phyloP scores from a whole-genome alignment of 345 rosid species.

The Hypericum perforatum region DNA sequence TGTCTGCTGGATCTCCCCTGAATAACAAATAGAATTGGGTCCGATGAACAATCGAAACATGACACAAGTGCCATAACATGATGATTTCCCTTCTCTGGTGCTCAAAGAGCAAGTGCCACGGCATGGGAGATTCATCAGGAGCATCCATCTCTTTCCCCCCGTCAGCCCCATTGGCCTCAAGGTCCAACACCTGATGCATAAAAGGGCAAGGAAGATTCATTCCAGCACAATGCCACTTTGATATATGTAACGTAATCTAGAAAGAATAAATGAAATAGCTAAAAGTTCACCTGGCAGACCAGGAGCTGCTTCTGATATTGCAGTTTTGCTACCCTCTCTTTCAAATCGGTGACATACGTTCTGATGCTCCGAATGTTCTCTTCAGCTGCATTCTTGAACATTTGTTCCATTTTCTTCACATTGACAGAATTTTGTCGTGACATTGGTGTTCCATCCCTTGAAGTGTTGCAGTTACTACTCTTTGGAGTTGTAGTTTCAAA shows the following conservation, averaged over 20 bases:
- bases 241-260: no score
- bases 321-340: constrained; percentile 92
- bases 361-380: constrained; percentile 77
- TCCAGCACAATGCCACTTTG: no score
- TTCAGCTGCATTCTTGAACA: constrained; percentile 96
- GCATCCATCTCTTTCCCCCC: constrained; percentile 27
- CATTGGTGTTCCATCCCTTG: constrained; percentile 59
- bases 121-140: constrained; percentile 41
- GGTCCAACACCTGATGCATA: constrained; percentile 54
- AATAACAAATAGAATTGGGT: constrained; percentile 81
- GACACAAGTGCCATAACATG: constrained; percentile 97
- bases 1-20: constrained; percentile 70
- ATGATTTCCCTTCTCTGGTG: constrained; percentile 79
- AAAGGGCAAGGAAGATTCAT: no score
- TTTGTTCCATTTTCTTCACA: constrained; percentile 83
- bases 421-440: constrained; percentile 54
- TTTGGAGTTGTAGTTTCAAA: constrained; percentile 32
- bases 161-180: constrained; percentile 53
- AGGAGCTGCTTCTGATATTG: constrained; percentile 97
- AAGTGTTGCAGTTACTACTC: constrained; percentile 22
- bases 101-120: constrained; percentile 65
- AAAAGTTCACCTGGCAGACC: constrained; percentile 70
- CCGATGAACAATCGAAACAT: constrained; percentile 78
- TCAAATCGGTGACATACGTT: constrained; percentile 74
- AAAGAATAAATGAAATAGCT: no score